Evolutionary conservation across 2,329 filamentous ascomycete species (phyloP).

Genomic region (Acrocalymma vagum): DNA sequence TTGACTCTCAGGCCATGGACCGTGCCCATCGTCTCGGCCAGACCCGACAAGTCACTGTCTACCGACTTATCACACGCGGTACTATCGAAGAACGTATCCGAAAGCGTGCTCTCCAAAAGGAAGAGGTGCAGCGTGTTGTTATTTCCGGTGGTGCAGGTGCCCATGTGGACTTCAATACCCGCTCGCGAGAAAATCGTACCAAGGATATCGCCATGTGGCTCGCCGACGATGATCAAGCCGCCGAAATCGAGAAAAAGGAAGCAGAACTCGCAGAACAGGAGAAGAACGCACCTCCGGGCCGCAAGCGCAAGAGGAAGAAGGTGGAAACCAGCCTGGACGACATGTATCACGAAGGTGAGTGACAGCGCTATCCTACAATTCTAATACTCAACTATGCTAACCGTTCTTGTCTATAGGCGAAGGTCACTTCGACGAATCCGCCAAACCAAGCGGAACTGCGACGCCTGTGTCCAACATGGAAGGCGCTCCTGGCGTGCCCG

Average conservation of each 20-base stretch:
- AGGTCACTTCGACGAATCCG: constrained; percentile 92
- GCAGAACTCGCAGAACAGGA: constrained; percentile 80
- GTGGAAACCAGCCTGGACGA: constrained; percentile 80
- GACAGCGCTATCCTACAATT: neutral
- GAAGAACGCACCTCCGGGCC: constrained; percentile 50
- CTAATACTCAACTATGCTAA: constrained; percentile 29
- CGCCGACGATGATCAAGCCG: constrained; percentile 94
- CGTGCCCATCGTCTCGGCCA: constrained; percentile 97
- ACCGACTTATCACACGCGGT: constrained; percentile 93
- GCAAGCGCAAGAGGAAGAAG: constrained; percentile 69
- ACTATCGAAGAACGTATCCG: constrained; percentile 98
- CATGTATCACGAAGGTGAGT: constrained; percentile 98
- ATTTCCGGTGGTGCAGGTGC: constrained; percentile 85
- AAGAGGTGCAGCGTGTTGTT: constrained; percentile 97
- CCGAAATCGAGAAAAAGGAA: constrained; percentile 91
- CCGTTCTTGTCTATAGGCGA: constrained; percentile 75
- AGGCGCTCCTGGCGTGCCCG: constrained; percentile 25
- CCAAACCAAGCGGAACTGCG: constrained; percentile 84
- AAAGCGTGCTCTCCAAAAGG: constrained; percentile 95
- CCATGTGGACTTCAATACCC: constrained; percentile 95
- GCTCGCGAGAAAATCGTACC: constrained; percentile 88
- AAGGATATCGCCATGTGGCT: constrained; percentile 99
- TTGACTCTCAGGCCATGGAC: constrained; percentile 99
- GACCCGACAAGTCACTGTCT: constrained; percentile 94
- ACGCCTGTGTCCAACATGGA: constrained; percentile 72